Base-by-base conservation (phyloP, 2,329 filamentous ascomycete species). In the Polychaeton citri region DNA sequence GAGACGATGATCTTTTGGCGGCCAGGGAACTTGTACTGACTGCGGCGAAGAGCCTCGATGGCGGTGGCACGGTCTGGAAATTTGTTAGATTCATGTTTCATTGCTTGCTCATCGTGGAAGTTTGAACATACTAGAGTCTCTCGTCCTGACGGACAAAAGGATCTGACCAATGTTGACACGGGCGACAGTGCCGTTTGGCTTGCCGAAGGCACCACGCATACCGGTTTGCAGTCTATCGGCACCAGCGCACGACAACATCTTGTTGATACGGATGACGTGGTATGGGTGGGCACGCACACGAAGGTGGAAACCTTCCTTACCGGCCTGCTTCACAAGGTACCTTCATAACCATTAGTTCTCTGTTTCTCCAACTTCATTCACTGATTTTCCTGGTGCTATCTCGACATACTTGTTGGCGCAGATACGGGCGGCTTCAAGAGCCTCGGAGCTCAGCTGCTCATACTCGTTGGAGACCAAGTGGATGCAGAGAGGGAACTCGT, bases 181-280 rank as follows among this genome's bases (percentile, higher is more conserved):
- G 66, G 90, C 90, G 62, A 98, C 90, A 60, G 77, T 81, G 65
- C 90, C 90, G 77, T 96, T 93, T 68, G 90, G 90, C 81, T 98
- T 98, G 64, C 90, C 90, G 80, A 86, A 98, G 58, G 90, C 90
- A 80, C 90, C 90, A 81, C 90, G 88, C 90, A 98, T 98, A 76
- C 90, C 90, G 57, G 90, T 98, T 73, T 98, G 90, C 69, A 98
- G 76, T 81, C 90, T 86, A 96, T 98, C 90, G 80, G 90, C 90
- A 78, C 90, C 90, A 62, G 90, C 90, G 70, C 90, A 98, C 64
- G 90, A 96, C 85, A 98, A 88, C 90, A 98, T 98, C 83, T 98
- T 98, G 86, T 98, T 98, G 87, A 98, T 98, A 72, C 90, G 90
- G 76, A 98, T 82, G 71, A 98, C 90, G 77, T 98, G 90, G 85